These are phyloP conservation scores for Colletotrichum sp. DNA, from an alignment of 2,329 filamentous ascomycete species.

Conservation along the genomic window DNA sequence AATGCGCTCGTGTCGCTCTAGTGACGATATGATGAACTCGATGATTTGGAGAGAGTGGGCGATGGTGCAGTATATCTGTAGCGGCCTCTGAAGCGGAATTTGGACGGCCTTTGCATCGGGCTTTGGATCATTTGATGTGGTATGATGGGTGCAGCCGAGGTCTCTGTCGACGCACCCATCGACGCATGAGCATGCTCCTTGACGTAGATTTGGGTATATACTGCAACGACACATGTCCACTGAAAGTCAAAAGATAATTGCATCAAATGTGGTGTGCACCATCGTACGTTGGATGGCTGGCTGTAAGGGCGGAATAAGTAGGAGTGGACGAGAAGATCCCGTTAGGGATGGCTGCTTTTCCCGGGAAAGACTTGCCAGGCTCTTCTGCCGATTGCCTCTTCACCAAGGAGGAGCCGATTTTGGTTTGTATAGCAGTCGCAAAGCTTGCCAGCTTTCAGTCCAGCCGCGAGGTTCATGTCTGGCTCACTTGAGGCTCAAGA, in stretches of 20 bases:
- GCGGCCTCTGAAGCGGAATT: neutral
- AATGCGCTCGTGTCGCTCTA: conserved; percentile 30
- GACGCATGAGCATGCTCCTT: neutral
- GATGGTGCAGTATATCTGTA: neutral
- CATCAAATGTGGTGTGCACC: neutral
- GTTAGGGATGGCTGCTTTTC: neutral
- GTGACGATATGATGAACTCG: neutral
- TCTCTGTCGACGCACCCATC: neutral
- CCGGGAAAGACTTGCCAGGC: neutral
- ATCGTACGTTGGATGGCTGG: neutral
- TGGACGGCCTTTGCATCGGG: neutral
- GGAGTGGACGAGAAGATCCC: neutral
- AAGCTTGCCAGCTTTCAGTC: neutral
- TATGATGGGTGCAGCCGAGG: neutral
- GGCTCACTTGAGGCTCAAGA: neutral
- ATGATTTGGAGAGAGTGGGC: neutral
- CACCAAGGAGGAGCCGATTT: neutral
- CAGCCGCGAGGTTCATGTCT: neutral
- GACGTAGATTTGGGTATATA: neutral
- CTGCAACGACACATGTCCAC: neutral
- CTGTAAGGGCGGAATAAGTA: neutral
- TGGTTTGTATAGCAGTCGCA: neutral
- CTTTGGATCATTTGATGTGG: neutral
- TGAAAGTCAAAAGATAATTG: neutral
- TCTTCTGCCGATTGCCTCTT: neutral